Base-by-base conservation (phyloP, 495 filamentous ascomycete genomes). In the Aspergillus nidulans region DNA sequence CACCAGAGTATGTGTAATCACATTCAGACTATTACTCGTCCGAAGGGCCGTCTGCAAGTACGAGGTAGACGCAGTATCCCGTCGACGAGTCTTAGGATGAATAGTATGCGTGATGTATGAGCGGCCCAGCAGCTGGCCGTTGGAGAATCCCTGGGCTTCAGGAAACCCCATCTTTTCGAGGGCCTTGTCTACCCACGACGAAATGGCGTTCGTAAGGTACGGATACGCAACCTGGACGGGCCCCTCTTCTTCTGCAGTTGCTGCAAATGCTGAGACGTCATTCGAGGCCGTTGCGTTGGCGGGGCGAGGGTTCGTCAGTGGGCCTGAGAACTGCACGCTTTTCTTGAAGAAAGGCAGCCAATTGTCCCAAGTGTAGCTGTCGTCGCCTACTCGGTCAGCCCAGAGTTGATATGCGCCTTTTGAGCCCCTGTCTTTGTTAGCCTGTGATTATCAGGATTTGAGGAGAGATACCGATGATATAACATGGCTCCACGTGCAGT, bases 311-410 rank as follows among this genome's bases (percentile, higher is more conserved):
- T 53, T 44, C 9, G 19, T 52, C 21, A 79, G 65, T 0, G 84
- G 84, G 0, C 76, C 67, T 0, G 81, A 82, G 63, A 83, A 81
- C 0, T 71, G 59, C 1, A 74, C 51, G 49, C 73, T 79, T 44
- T 77, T 78, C 55, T 84, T 66, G 57, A 78, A 87, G 58, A 74
- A 83, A 0, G 81, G 80, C 1, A 83, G 64, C 0, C 81, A 51
- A 6, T 74, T 67, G 5, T 81, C 71, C 26, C 69, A 87, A 2
- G 64, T 67, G 55, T 81, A 88, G 48, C 69, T 75, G 4, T 72
- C 48, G 58, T 87, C 84, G 26, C 74, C 76, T 6, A 86, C 81
- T 2, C 41, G 34, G 34, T 79, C 74, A 0, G 85, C 84, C 84
- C 83, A 87, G 55, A 69, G 61, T 1, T 46, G n/a, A 10, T 28